phyloP scores from a whole-genome alignment of 352 stramenopile genomes.

The Phytophthora agathidicida region DNA sequence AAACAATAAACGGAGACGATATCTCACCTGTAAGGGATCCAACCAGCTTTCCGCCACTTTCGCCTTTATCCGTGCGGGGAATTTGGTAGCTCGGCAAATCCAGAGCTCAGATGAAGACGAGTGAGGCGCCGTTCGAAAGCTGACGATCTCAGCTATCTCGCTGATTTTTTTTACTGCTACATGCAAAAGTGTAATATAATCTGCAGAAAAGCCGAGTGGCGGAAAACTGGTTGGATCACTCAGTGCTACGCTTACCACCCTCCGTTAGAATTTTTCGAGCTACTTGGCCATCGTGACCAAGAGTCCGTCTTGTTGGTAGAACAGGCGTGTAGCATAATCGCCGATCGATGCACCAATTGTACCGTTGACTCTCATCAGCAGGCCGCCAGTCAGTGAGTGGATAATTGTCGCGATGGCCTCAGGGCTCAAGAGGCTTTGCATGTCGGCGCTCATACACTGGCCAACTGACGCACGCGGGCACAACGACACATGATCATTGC shows the following conservation, averaged over 20 bases:
- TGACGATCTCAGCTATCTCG: too few species aligned
- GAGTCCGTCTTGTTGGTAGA: conserved; percentile 77
- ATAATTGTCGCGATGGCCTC: conserved; percentile 83
- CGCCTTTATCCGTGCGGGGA: too few species aligned
- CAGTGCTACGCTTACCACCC: conserved; percentile 7
- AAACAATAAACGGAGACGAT: conserved; percentile 2
- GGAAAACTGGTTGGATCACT: too few species aligned
- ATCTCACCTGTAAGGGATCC: too few species aligned
- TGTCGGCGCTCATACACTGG: conserved; percentile 71
- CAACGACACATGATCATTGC: conserved; percentile 54
- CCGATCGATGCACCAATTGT: conserved; percentile 76
- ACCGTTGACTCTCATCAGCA: conserved; percentile 85
- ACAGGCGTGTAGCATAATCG: conserved; percentile 63
- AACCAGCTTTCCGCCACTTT: too few species aligned
- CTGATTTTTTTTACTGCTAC: too few species aligned
- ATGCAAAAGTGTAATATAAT: neutral
- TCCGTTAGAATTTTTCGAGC: neutral
- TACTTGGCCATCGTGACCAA: conserved; percentile 73
- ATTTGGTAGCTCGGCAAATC: too few species aligned
- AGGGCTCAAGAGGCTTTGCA: conserved; percentile 73
- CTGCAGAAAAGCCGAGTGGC: too few species aligned
- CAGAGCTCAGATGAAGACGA: too few species aligned
- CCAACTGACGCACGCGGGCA: conserved; percentile 58
- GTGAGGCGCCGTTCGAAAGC: too few species aligned
- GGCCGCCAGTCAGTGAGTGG: conserved; percentile 65